Evolutionary conservation across 805 yeast species (phyloP), one percentile per base, ranked within the genome.

Genomic region (Metschnikowia dekortorum): DNA sequence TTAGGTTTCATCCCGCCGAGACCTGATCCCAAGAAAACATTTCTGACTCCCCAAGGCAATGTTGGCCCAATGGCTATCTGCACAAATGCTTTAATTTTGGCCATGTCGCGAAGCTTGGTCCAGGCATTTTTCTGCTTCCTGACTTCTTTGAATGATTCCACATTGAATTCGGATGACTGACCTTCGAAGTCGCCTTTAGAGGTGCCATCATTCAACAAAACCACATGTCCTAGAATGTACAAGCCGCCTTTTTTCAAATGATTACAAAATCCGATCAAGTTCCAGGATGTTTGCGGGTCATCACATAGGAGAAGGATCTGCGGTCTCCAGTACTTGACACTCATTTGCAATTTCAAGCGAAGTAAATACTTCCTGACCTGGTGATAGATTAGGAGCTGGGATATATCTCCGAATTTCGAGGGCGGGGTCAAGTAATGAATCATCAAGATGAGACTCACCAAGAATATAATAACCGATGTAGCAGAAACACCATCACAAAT

Each of bases 1-100:
- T 94, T 94, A 1, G 99, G 99, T 60, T 82, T 85, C 99, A 94
- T 94, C 10, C 97, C 97, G 7, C 99, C 99, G n/a, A 94, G 73
- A 0, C 99, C 99, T 2, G 96, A 87, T 0, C 97, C 97, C 52
- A 92, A 66, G 52, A 81, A 90, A 8, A 94, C 90, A 63, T 92
- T 92, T 53, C 99, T 75, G 0, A 89, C 95, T 28, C 99, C 98
- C 97, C 98, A 92, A 0, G 90, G 85, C 39, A 94, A 74, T 1
- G 86, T 79, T 0, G 96, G 91, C 0, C 96, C 96, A 9, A 90
- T 78, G 1, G 92, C 88, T 44, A 94, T 82, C 63, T 94, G 99
- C 6, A 94, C 94, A 75, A 94, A 94, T 0, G 97, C 98, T 64
- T 94, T 94, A 49, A 94, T 81, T 33, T 81, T 78, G 1, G 87